A percentile compares a stretch with the other conserved stretches of the same genome.
Conservation (phyloP, 257 asterid species). For the Solanum chiquidenum region DNA sequence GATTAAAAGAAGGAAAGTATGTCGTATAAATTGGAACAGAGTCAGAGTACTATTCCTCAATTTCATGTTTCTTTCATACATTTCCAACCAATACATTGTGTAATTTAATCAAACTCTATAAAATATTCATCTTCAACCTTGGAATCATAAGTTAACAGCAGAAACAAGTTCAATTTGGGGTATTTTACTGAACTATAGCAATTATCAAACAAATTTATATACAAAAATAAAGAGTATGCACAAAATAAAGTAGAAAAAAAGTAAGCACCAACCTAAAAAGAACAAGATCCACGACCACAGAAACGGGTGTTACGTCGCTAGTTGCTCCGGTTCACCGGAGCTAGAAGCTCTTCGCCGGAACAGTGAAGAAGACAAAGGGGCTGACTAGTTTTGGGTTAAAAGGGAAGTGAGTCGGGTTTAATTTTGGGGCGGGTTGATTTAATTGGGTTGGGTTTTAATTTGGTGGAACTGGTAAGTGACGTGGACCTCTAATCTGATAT, state of each 20-base stretch:
- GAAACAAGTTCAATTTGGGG: neutral
- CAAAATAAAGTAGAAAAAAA: neutral
- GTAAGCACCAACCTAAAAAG: neutral
- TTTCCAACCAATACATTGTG: too few relatives aligned
- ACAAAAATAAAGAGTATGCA: too few relatives aligned
- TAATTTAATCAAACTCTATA: neutral
- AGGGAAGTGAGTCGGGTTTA: neutral
- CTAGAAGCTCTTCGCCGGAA: neutral
- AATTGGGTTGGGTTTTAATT: neutral
- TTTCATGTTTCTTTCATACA: neutral
- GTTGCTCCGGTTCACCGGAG: neutral
- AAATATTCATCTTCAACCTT: neutral
- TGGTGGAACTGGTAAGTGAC: neutral
- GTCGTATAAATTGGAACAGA: fast-evolving
- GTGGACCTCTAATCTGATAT: neutral
- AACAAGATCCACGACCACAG: neutral
- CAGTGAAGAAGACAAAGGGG: neutral
- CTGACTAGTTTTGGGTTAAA: neutral
- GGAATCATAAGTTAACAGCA: too few relatives aligned
- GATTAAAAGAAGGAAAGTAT: too few relatives aligned
- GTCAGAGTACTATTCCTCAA: neutral
- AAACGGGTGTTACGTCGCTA: neutral
- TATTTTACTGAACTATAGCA: neutral
- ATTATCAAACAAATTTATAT: neutral
- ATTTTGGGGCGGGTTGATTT: neutral